Base-by-base conservation (phyloP, 2,329 filamentous ascomycete species). In the Colletotrichum sp. region DNA sequence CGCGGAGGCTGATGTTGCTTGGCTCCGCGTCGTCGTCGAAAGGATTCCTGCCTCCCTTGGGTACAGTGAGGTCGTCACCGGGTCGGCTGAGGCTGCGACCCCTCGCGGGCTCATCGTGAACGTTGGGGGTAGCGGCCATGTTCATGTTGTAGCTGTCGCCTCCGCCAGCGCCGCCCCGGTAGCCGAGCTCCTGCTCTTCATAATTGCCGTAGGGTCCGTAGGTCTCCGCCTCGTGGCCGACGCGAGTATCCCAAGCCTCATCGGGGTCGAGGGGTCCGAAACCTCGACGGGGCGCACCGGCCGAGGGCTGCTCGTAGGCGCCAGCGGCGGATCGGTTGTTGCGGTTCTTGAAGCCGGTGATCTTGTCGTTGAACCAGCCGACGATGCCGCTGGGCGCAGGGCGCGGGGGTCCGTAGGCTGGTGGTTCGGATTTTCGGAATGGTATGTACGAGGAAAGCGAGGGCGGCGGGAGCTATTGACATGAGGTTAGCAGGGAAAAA, bases 201-300 rank as follows among this genome's bases (percentile, higher is more conserved):
- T 95, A 93, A 83, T 95, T 95, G 65, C 90, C 90, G 26, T 87
- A 87, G 3, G 87, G 85, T 3, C 90, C 91, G 82, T 93, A 92
- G 14, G 85, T 86, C 81, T 94, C 92, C 21, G 93, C 91, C 83
- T 96, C 95, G 79, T 92, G 89, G 74, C 94, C 94, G 6, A 98
- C 95, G 75, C 94, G 89, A 78, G 94, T 86, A 85, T 97, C 95
- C 95, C 95, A 98, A 3, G 95, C 95, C 81, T 96, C 95, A 82
- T 98, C 95, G 2, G 94, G 94, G 81, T 97, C 95, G 61, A 95
- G 89, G 6, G 92, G 88, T 3, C 93, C 92, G 83, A 94, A 93
- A 26, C 92, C 92, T 70, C 90, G 85, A 71, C 89, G 87, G 71
- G 87, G 86, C 61, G 86, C 85, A 39, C 83, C 78, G 59, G 84